A percentile compares a stretch with the other conserved stretches of the same genome.
Conservation (phyloP, 495 filamentous ascomycete genomes). For the Penicillium paxilli region DNA sequence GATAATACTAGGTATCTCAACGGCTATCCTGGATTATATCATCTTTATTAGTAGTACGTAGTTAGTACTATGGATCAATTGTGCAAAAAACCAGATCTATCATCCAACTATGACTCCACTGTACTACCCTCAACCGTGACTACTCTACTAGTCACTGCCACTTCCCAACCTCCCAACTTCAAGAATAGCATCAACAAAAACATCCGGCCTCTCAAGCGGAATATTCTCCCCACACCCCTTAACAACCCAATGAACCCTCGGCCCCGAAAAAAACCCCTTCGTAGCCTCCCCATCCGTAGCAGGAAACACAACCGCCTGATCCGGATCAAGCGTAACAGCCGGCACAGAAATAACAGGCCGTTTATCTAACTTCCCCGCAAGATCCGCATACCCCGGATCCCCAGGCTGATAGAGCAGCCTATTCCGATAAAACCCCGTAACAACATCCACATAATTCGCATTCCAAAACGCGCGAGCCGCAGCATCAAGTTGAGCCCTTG, state of each 20-base stretch:
- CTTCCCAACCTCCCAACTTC: background rate
- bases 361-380: slow-evolving; percentile 5
- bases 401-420: background rate
- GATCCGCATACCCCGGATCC: background rate
- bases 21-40: no score
- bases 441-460: background rate
- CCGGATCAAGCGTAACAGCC: slow-evolving; percentile 9
- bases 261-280: slow-evolving; percentile 15
- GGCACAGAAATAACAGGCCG: slow-evolving; percentile 10
- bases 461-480: background rate
- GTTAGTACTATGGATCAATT: no score
- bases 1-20: no score
- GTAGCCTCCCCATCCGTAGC: slow-evolving; percentile 12
- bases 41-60: no score
- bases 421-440: background rate
- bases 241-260: slow-evolving; percentile 1
- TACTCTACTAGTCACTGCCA: background rate
- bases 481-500: background rate
- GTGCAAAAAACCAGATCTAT: no score
- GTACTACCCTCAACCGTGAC: background rate
- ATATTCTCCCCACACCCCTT: slow-evolving; percentile 13
- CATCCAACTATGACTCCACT: no score
- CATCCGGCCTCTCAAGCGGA: background rate
- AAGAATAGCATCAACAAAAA: background rate
- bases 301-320: slow-evolving; percentile 12